Evolutionary conservation across 805 yeast species (phyloP), one percentile per base, ranked within the genome.

Genomic region (Priceomyces castillae): DNA sequence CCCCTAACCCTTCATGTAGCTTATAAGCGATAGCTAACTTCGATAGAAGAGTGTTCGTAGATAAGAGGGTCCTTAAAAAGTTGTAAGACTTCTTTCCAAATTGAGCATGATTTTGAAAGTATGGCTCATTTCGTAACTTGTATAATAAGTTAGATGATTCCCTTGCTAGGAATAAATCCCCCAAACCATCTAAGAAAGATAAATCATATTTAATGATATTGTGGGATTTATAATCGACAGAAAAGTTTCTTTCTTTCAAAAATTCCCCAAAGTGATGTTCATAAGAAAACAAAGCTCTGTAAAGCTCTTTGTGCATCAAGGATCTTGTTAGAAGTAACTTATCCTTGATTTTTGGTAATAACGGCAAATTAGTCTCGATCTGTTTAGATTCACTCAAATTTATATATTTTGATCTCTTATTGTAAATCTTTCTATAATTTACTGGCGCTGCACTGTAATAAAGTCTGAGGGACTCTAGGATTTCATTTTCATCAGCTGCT

Each of bases 121-220:
- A 59, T 22, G 46, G 38, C 3, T 46, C 28, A 16, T 41, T 41
- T 10, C 39, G 28, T 46, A 65, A 57, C 37, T 54, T 52, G 49
- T 62, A 69, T 23, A 69, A 53, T 34, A 68, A 52, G 40, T 58
- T 58, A 1, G 72, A 60, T 2, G 70, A 56, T 42, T 64, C 72
- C n/a, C 61, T 52, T 11, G 72, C 68, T 20, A 69, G 54, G 43
- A 58, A 65, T 43, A 65, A 64, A 50, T 69, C 74, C 1, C 74
- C 74, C 38, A 69, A 55, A 1, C 74, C 74, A 44, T 69, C 74
- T 37, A 64, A 59, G 42, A 66, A 65, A 30, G 70, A 65, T 28
- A 67, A 54, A 40, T 68, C 72, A 46, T 62, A 53, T 31, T 65
- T 52, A 18, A 62, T 46, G n/a, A 64, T 52, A 7, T 46, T 48